These are phyloP conservation scores for Lactarius evosmus DNA, from an alignment of 768 basidiomycete genomes.

Conservation along the genomic window DNA sequence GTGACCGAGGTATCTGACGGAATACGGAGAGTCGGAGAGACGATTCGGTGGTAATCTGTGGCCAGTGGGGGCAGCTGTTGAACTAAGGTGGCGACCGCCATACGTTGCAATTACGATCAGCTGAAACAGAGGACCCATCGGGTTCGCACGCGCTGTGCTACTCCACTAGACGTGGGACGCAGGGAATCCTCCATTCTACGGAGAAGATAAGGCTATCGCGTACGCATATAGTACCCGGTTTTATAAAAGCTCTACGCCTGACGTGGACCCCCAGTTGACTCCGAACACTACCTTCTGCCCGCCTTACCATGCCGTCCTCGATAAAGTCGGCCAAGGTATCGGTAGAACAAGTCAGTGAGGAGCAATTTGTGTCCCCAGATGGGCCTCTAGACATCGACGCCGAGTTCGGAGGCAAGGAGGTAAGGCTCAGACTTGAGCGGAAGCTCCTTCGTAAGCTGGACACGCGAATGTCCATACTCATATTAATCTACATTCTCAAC, in stretches of 20 bases:
- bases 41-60: conserved; percentile 59
- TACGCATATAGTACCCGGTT: neutral
- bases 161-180: neutral
- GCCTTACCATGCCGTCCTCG: conserved; percentile 26
- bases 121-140: neutral
- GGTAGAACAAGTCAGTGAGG: neutral
- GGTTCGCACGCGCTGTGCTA: neutral
- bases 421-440: conserved; percentile 41
- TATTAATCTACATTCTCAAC: conserved; percentile 48
- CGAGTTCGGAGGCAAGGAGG: conserved; percentile 40
- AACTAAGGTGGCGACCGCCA: conserved; percentile 46
- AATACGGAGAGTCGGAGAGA: conserved; percentile 54
- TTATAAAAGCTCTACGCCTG: neutral
- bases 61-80: conserved; percentile 36
- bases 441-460: conserved; percentile 46
- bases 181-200: neutral
- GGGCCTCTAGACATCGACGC: conserved; percentile 28
- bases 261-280: neutral
- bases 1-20: conserved; percentile 49
- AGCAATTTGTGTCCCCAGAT: neutral
- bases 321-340: neutral
- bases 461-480: conserved; percentile 42
- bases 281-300: neutral
- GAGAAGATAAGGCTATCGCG: neutral
- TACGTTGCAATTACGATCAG: conserved; percentile 24